Evolutionary conservation across 23 red algal species (phyloP), one percentile per base, ranked within the genome.

Genomic region (Agarophyton chilense): DNA sequence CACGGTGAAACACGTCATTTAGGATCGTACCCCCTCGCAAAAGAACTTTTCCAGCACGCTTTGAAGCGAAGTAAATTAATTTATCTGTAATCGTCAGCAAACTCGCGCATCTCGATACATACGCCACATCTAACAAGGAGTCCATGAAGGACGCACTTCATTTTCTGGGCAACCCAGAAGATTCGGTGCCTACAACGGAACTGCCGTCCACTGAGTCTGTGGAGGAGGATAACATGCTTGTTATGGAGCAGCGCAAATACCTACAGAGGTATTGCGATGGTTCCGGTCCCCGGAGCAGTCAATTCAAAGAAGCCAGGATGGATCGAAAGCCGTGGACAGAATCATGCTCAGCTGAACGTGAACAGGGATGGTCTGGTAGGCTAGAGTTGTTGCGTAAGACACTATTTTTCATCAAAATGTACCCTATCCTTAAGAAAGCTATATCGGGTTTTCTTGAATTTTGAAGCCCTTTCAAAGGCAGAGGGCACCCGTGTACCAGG

Each of bases 341-440:
- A 78, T 25, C 31, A 46, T n/a, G n/a, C 25, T 44, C 4, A 32
- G 12, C 12, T 29, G 31, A 44, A 26, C 22, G n/a, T 54, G 41
- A 78, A 5, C 73, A 53, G 3, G 45, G 45, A 78, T 5, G 45
- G 45, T 0, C 77, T 81, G 34, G 31, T 81, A 61, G 58, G 77
- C 44, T 56, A 81, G 7, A 42, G 52, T 18, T 81, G 77, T 33
- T 81, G 61, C 36, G 77, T 24, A 0, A 10, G 38, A 81, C 52
- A 61, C 11, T 52, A 81, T 52, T 22, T 81, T n/a, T 36, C 77
- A 55, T 61, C 43, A 39, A 28, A 58, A 16, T 81, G 52, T 42
- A 61, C 56, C 21, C 38, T 60, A 6, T 24, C 45, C 24, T 50
- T 10, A 17, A 81, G 42, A 35, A 52, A 61, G 32, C 44, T 55